Conservation (phyloP, 129 eudicot genomes). For the Daucus carota region DH1_v3.0 NC_030382.2:54143501-54144000, state of each 20-base stretch:
- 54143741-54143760: neutral
- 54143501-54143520: neutral
- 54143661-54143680: neutral
- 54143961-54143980: too few species aligned
- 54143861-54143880: neutral
- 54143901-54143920: neutral
- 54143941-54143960: too few species aligned
- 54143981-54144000: too few species aligned
- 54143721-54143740: neutral
- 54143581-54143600: neutral
- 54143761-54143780: neutral
- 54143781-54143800: neutral
- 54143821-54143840: neutral
- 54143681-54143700: neutral
- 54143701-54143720: neutral
- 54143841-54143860: neutral
- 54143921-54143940: neutral
- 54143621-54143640: neutral
- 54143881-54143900: too few species aligned
- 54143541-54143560: neutral
- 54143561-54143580: neutral
- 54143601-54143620: neutral
- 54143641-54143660: neutral
- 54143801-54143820: neutral
- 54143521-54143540: neutral